phyloP scores from a whole-genome alignment of 1,284 basidiomycete genomes.

The Ustilago lituana region DNA sequence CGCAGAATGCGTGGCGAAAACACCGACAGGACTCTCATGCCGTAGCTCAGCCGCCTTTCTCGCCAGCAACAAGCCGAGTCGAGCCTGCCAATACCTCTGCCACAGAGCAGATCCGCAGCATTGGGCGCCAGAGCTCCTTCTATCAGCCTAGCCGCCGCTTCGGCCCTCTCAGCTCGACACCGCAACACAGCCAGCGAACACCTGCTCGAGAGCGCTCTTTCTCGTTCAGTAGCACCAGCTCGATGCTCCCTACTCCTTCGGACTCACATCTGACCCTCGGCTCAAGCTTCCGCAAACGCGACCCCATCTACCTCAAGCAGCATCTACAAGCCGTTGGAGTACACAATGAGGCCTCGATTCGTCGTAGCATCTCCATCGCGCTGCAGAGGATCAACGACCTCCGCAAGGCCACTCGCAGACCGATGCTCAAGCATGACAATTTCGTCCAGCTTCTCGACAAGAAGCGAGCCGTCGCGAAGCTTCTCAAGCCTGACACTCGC shows the following conservation, averaged over 20 bases:
- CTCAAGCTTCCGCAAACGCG: constrained; percentile 15
- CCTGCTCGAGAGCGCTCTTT: constrained; percentile 7
- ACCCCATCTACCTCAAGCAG: constrained; percentile 21
- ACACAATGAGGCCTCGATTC: neutral
- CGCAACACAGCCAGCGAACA: neutral
- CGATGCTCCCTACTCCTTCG: neutral
- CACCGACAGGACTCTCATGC: neutral
- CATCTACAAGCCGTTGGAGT: neutral
- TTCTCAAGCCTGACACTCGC: constrained; percentile 43
- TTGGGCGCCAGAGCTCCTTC: constrained; percentile 29
- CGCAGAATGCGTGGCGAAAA: neutral
- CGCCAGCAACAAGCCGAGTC: neutral
- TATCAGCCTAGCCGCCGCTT: constrained; percentile 11
- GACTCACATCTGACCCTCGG: neutral
- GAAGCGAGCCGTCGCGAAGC: constrained; percentile 18
- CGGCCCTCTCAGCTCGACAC: constrained; percentile 3
- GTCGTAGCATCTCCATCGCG: constrained; percentile 2
- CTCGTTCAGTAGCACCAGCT: constrained; percentile 19
- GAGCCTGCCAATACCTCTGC: constrained; percentile 11
- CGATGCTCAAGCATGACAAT: constrained; percentile 5
- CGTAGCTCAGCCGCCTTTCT: neutral
- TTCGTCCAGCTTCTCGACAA: constrained; percentile 37
- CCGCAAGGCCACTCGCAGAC: neutral
- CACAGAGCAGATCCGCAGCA: constrained; percentile 19
- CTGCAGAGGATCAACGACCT: constrained; percentile 9